Evolutionary conservation across 768 basidiomycete species (phyloP).

Genomic region (Russula dissimulans): DNA sequence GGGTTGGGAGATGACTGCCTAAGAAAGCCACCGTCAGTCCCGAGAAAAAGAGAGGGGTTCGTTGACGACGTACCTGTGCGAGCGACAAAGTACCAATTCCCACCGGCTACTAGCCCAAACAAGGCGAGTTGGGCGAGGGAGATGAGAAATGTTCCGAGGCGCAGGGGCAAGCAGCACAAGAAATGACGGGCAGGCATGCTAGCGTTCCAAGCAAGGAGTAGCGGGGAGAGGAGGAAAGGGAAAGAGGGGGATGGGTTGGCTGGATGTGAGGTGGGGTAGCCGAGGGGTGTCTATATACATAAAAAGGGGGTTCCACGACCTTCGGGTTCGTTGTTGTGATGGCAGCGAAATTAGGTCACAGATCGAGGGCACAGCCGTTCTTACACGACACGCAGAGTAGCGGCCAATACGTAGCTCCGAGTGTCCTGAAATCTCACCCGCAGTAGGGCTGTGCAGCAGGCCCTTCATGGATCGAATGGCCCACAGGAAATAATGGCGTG

Average conservation of each 20-base stretch:
- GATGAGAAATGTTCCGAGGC: constrained; percentile 18
- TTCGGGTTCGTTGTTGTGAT: too few relatives aligned
- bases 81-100: background rate
- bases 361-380: too few relatives aligned
- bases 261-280: too few relatives aligned
- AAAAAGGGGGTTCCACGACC: too few relatives aligned
- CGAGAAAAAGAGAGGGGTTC: background rate
- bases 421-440: too few relatives aligned
- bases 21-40: background rate
- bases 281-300: background rate
- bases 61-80: constrained; percentile 5
- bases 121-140: constrained; percentile 7
- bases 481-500: too few relatives aligned
- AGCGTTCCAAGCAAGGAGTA: background rate
- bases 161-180: constrained; percentile 16
- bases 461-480: too few relatives aligned
- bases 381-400: too few relatives aligned
- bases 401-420: too few relatives aligned
- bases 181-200: constrained; percentile 17
- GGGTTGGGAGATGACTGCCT: background rate
- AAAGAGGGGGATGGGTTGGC: background rate
- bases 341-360: too few relatives aligned
- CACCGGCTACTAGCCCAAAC: constrained; percentile 7
- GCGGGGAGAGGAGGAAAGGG: background rate
- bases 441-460: too few relatives aligned